Conservation (phyloP, 768 basidiomycete genomes). For the Russula sp. region DNA sequence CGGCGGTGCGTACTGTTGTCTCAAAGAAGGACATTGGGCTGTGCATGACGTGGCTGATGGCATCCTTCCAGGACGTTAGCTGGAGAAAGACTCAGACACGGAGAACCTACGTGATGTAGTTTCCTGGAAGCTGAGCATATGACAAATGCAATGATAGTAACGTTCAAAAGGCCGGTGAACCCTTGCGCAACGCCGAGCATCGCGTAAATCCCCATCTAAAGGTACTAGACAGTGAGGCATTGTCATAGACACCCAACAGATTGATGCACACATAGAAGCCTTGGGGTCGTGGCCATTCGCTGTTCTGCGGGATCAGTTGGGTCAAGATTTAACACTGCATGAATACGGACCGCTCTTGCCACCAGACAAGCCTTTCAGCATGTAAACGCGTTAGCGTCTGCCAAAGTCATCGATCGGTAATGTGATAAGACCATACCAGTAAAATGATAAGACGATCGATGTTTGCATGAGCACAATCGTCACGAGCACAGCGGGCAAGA, state of each 20-base stretch:
- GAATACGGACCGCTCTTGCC: conserved; percentile 60
- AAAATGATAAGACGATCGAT: conserved; percentile 65
- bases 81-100: no score
- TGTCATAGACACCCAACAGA: neutral
- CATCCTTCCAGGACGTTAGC: conserved; percentile 41
- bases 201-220: conserved; percentile 80
- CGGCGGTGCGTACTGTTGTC: conserved; percentile 53
- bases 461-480: conserved; percentile 66
- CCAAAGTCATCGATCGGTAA: conserved; percentile 1
- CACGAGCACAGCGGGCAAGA: conserved; percentile 61
- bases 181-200: conserved; percentile 70
- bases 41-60: conserved; percentile 69
- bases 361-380: conserved; percentile 68
- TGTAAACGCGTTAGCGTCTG: conserved; percentile 9
- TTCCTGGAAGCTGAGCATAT: conserved; percentile 75
- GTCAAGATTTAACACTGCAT: neutral
- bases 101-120: conserved; percentile 52
- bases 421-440: conserved; percentile 52
- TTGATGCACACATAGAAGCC: conserved; percentile 68
- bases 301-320: conserved; percentile 33
- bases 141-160: conserved; percentile 58
- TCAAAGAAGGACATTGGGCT: conserved; percentile 92
- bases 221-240: neutral
- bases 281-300: conserved; percentile 54
- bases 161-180: conserved; percentile 64